Evolutionary conservation across 345 rosid species (phyloP).

Genomic region (Salix arbutifolia): DNA sequence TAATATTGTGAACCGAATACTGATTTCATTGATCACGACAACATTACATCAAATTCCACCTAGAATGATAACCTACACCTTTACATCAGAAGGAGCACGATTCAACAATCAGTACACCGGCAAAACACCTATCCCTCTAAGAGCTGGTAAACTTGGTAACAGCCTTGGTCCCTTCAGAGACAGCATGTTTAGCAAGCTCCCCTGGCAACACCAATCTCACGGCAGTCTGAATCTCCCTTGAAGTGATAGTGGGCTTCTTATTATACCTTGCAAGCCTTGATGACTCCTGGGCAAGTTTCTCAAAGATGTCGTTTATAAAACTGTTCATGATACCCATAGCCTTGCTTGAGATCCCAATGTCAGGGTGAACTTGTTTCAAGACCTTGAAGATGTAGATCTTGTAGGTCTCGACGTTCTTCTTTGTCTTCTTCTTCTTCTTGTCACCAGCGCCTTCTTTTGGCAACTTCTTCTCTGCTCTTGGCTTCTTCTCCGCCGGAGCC

Average conservation of each 20-base stretch:
- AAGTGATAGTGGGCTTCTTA: conserved; percentile 28
- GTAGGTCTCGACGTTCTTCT: conserved; percentile 27
- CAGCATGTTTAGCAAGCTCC: conserved; percentile 29
- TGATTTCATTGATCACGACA: no score
- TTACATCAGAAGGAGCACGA: background rate
- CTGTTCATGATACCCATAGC: conserved; percentile 31
- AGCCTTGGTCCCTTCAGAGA: conserved; percentile 29
- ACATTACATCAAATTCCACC: background rate
- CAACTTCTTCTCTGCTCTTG: conserved; percentile 23
- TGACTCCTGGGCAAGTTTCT: conserved; percentile 24
- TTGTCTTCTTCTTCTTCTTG: conserved; percentile 26
- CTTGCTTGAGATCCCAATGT: conserved; percentile 24
- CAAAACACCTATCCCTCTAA: background rate
- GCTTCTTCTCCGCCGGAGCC: conserved; percentile 27
- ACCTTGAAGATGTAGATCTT: conserved; percentile 30
- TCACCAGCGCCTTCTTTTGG: conserved; percentile 19
- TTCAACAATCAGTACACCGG: background rate
- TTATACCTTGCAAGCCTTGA: conserved; percentile 24
- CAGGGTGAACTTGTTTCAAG: conserved; percentile 28
- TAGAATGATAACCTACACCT: background rate
- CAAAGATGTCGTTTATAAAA: conserved; percentile 25
- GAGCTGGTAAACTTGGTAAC: conserved; percentile 31
- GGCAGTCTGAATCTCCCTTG: conserved; percentile 29
- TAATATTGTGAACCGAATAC: no score
- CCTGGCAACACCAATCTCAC: conserved; percentile 24